These are phyloP conservation scores for Paramecium caudatum DNA, from an alignment of 73 alveolate genomes.

Conservation along the genomic window DNA sequence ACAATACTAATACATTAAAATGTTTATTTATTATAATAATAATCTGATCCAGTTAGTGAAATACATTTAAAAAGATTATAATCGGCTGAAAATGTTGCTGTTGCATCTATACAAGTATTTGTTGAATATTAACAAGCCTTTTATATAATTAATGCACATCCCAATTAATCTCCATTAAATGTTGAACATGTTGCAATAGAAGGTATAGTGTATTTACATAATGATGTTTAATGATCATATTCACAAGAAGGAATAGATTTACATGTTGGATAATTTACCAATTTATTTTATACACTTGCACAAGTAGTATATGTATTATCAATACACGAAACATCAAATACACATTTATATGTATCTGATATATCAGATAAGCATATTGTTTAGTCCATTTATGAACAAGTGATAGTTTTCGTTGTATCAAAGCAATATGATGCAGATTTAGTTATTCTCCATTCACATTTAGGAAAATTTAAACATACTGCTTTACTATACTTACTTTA, in stretches of 20 bases:
- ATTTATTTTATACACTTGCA: neutral
- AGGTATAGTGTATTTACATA: neutral
- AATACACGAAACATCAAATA: neutral
- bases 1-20: neutral
- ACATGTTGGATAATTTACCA: neutral
- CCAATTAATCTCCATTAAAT: too few relatives aligned
- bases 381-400: neutral
- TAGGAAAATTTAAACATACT: neutral
- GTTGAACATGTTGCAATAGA: neutral
- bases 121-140: too few relatives aligned
- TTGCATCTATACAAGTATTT: neutral
- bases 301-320: neutral
- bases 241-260: too few relatives aligned
- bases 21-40: constrained; percentile 7
- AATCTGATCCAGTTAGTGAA: neutral
- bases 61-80: constrained; percentile 44
- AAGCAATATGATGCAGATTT: neutral
- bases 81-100: neutral
- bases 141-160: too few relatives aligned
- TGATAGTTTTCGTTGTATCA: neutral
- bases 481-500: constrained; percentile 4
- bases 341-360: neutral
- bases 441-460: neutral
- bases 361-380: neutral
- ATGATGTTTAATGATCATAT: too few relatives aligned